phyloP scores from a whole-genome alignment of 306 rosid genomes.

The Prunus salicina region DNA sequence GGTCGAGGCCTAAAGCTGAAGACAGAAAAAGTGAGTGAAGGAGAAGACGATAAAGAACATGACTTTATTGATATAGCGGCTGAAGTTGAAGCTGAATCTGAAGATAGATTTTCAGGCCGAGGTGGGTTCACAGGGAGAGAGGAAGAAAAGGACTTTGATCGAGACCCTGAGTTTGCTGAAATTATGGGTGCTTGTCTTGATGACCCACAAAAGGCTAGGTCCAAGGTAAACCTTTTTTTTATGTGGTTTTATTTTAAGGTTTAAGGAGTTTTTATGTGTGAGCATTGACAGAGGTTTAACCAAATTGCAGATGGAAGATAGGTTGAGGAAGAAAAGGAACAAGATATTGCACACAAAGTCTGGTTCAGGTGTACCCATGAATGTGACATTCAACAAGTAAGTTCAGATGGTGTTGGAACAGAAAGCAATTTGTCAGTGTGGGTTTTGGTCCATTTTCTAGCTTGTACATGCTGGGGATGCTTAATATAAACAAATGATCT shows the following conservation, averaged over 20 bases:
- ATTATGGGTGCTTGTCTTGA: conserved; percentile 65
- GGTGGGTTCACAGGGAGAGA: conserved; percentile 43
- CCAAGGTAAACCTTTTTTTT: conserved; percentile 51
- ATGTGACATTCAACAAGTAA: conserved; percentile 75
- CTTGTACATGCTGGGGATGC: neutral
- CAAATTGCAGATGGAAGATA: conserved; percentile 78
- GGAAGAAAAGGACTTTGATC: conserved; percentile 57
- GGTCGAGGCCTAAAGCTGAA: conserved; percentile 24
- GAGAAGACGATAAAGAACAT: conserved; percentile 14
- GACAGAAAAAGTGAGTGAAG: conserved; percentile 28
- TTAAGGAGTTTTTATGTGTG: neutral
- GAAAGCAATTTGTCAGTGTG: neutral
- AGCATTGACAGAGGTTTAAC: conserved; percentile 4
- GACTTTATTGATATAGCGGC: conserved; percentile 24
- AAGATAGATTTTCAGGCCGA: conserved; percentile 32
- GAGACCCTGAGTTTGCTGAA: conserved; percentile 84
- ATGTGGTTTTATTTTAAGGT: neutral
- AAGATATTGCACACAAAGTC: conserved; percentile 81
- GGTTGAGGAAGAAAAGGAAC: conserved; percentile 80
- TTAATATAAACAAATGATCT: neutral
- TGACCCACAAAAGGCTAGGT: conserved; percentile 67
- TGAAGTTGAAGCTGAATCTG: conserved; percentile 18
- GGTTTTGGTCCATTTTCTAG: neutral
- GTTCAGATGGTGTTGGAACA: conserved; percentile 20
- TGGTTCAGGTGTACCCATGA: conserved; percentile 70